Base-by-base conservation (phyloP, 2,329 filamentous ascomycete species). In the Huntiella omanensis region DNA sequence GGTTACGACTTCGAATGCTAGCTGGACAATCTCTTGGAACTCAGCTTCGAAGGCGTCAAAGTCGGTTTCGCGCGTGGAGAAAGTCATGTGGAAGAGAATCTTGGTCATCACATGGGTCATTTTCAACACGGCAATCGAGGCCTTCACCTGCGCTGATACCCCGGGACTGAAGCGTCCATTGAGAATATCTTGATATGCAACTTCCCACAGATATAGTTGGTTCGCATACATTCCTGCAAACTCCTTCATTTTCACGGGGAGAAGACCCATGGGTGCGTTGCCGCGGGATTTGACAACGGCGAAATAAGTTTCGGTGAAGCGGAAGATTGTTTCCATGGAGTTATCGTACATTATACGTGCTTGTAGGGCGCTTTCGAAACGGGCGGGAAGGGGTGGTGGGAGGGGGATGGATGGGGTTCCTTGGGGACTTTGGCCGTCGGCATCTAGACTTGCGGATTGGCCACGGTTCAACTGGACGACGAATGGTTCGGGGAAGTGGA, bases 401-500 rank as follows among this genome's bases (percentile, higher is more conserved):
- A 4, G 19, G 8, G 34, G 40, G 13, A 43, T 33, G 16, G 22
- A 15, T 3, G 48, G 45, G 4, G 40, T 22, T 8, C 37, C 17
- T 8, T 8, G 15, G 4, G 15, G 16, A 4, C 32, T 41, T 7
- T 19, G 28, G 15, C 33, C 46, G 19, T 5, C 28, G 37, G 32
- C 28, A 40, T 22, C 38, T 10, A 40, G 38, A 28, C 8, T 7
- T 15, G 37, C 37, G 13, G 43, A 46, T 39, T 39, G 37, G 4
- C 19, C 11, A 22, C 22, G 48, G 1, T 64, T 66, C 7, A 73
- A 61, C 4, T 65, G 66, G 50, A 78, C 71, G 5, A 77, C 73
- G 47, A 69, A 75, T 1, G 74, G 73, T 28, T 73, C 65, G 1
- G 74, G 74, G 49, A 78, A 77, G 55, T 79, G 75, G 54, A 78